Conservation (phyloP, 2,329 filamentous ascomycete genomes). For the Colletotrichum aenigma region DNA sequence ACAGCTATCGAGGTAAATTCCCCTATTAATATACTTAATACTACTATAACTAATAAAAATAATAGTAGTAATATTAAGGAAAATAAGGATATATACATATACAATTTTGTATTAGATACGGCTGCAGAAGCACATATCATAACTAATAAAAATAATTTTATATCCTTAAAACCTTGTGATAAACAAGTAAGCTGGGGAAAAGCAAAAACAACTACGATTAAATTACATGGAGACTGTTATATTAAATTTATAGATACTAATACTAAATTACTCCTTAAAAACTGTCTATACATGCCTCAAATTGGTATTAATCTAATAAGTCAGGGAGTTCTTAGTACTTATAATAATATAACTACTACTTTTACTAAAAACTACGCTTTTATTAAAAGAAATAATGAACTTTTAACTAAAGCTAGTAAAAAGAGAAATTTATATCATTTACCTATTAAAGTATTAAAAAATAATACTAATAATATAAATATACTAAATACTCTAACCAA, state of each 20-base stretch:
- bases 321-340: too few relatives aligned
- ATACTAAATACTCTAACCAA: too few relatives aligned
- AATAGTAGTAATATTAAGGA: neutral
- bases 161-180: neutral
- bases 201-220: too few relatives aligned
- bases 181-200: too few relatives aligned
- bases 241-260: neutral
- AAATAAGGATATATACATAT: neutral
- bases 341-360: neutral
- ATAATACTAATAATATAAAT: neutral
- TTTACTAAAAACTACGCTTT: neutral
- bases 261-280: neutral
- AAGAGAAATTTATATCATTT: too few relatives aligned
- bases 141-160: neutral
- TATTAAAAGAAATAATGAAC: too few relatives aligned
- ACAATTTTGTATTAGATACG: neutral
- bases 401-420: too few relatives aligned
- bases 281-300: neutral
- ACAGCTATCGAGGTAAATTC: neutral
- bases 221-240: neutral
- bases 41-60: neutral
- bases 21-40: neutral
- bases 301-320: too few relatives aligned
- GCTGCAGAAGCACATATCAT: neutral
- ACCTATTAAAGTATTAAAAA: too few relatives aligned